These are phyloP conservation scores for Colletotrichum graminicola DNA, from an alignment of 2,329 filamentous ascomycete genomes.

Conservation along the genomic window DNA sequence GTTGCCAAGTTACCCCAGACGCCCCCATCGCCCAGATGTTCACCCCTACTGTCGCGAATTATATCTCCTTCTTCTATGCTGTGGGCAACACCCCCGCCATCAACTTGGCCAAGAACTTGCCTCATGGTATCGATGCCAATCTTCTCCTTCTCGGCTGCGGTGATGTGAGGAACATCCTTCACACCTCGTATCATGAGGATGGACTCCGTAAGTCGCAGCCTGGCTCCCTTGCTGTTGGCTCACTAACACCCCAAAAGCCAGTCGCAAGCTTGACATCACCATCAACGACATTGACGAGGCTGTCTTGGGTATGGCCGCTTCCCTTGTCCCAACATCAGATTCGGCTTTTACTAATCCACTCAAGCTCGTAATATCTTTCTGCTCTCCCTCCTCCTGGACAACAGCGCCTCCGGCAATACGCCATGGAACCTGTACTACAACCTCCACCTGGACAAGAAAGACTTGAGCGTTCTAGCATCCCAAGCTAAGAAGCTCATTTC, in stretches of 20 bases:
- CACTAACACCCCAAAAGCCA: slow-evolving; percentile 49
- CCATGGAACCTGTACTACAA: slow-evolving; percentile 71
- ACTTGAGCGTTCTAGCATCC: slow-evolving; percentile 51
- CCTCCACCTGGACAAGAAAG: slow-evolving; percentile 56
- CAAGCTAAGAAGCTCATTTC: slow-evolving; percentile 54
- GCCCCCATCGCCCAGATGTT: slow-evolving; percentile 49
- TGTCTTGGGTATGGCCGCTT: slow-evolving; percentile 59
- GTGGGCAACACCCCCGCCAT: slow-evolving; percentile 68
- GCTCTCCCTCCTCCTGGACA: slow-evolving; percentile 63
- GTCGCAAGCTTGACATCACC: slow-evolving; percentile 65
- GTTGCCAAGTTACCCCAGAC: not conserved
- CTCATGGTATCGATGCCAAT: slow-evolving; percentile 61
- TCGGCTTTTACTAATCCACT: slow-evolving; percentile 25
- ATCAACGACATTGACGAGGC: slow-evolving; percentile 66
- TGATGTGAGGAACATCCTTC: slow-evolving; percentile 69
- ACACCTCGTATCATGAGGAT: slow-evolving; percentile 60
- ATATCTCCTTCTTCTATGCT: slow-evolving; percentile 56
- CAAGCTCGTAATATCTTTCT: slow-evolving; percentile 68
- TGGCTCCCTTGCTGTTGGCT: not conserved
- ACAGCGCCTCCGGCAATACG: slow-evolving; percentile 42
- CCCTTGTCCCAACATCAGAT: not conserved
- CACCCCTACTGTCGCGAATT: slow-evolving; percentile 51
- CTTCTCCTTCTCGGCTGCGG: slow-evolving; percentile 68
- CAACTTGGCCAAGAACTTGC: slow-evolving; percentile 60
- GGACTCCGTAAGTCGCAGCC: slow-evolving; percentile 50